Evolutionary conservation across 1,284 basidiomycete species (phyloP).

Genomic region (Irpex lacteus): DNA sequence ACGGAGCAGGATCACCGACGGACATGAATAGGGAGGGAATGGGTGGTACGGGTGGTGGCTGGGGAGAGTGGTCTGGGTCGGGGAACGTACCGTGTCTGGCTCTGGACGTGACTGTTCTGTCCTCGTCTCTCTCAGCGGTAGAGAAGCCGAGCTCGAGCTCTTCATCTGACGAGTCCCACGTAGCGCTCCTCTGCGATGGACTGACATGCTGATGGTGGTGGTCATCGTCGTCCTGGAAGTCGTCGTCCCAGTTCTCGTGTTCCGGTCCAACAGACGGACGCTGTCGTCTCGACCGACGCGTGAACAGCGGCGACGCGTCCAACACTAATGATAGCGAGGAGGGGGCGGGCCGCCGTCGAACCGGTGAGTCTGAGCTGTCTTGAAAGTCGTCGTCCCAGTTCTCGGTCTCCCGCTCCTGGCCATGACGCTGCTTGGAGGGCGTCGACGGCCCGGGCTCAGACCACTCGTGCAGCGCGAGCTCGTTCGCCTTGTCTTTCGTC

Average conservation of each 20-base stretch:
- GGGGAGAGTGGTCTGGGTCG: conserved; percentile 30
- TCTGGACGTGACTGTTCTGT: conserved; percentile 68
- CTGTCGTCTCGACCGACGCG: not conserved
- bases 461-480: conserved; percentile 23
- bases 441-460: conserved; percentile 35
- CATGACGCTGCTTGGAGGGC: conserved; percentile 23
- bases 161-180: conserved; percentile 42
- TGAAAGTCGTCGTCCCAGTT: conserved; percentile 75
- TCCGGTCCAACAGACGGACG: not conserved
- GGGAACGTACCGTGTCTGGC: conserved; percentile 39
- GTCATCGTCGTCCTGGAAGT: conserved; percentile 46
- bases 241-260: conserved; percentile 69
- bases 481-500: conserved; percentile 20
- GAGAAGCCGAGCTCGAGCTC: conserved; percentile 29
- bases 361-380: conserved; percentile 27
- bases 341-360: not conserved
- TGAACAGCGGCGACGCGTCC: not conserved
- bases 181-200: conserved; percentile 31
- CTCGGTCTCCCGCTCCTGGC: conserved; percentile 28
- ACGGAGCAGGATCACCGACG: conserved; percentile 20
- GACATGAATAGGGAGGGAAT: conserved; percentile 36
- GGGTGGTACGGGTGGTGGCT: conserved; percentile 46
- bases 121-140: conserved; percentile 57
- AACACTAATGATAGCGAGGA: not conserved
- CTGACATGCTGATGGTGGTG: conserved; percentile 18